Percentiles rank a stretch among this genome's conserved stretches.
These are phyloP conservation scores for Bothriochloa decipiens DNA, from an alignment of 176 grass and related monocot species.

Conservation along the genomic window DNA sequence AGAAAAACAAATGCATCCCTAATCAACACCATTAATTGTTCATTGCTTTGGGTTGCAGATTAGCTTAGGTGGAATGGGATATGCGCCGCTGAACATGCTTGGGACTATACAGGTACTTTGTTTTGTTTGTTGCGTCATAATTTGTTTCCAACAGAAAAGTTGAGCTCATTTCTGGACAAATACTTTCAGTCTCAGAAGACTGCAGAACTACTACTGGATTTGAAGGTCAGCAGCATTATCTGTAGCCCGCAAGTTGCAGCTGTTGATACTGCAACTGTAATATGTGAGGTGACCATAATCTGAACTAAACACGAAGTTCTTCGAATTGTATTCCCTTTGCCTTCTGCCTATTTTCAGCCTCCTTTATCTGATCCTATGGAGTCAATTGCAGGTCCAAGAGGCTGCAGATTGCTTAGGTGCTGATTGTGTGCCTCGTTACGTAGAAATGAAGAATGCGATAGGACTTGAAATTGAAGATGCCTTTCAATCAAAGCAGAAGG, in stretches of 20 bases:
- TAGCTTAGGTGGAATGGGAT: constrained; percentile 61
- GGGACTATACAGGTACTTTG: constrained; percentile 82
- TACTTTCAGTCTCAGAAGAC: constrained; percentile 87
- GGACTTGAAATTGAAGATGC: constrained; percentile 75
- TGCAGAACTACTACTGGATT: constrained; percentile 82
- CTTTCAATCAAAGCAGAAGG: constrained; percentile 70
- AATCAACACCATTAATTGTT: not conserved
- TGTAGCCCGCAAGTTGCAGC: constrained; percentile 81
- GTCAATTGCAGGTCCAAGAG: constrained; percentile 76
- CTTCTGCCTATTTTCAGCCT: not conserved
- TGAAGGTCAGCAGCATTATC: constrained; percentile 65
- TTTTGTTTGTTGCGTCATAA: not conserved
- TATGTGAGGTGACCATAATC: constrained; percentile 69
- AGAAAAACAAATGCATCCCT: not conserved
- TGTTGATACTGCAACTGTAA: constrained; percentile 77
- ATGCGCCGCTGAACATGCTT: constrained; percentile 91
- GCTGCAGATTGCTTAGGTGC: constrained; percentile 90
- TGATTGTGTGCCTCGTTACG: constrained; percentile 80
- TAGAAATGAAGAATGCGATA: constrained; percentile 75
- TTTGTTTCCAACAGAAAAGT: constrained; percentile 31
- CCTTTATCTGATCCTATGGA: not conserved
- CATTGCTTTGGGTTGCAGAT: constrained; percentile 52
- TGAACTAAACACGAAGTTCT: constrained; percentile 1
- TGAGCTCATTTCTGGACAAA: constrained; percentile 23
- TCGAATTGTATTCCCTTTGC: not conserved